These are phyloP conservation scores for Bacidia rubella DNA, from an alignment of 495 filamentous ascomycete species.

Conservation along the genomic window DNA sequence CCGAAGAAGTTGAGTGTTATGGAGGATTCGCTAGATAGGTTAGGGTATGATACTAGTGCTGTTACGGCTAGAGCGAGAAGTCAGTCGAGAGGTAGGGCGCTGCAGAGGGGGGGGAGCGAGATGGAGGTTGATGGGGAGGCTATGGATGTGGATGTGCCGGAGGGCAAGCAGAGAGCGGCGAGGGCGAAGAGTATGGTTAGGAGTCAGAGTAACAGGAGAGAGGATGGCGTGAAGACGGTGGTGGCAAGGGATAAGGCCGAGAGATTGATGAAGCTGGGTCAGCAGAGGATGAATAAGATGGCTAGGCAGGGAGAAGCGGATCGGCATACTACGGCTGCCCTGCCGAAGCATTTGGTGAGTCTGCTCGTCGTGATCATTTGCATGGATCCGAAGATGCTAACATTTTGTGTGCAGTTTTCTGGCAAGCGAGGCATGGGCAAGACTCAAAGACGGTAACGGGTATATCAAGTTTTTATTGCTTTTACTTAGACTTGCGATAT, in stretches of 20 bases:
- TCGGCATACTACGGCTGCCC: conserved; percentile 66
- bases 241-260: conserved; percentile 63
- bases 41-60: conserved; percentile 72
- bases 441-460: too few relatives aligned
- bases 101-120: conserved; percentile 22
- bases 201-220: conserved; percentile 65
- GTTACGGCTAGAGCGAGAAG: conserved; percentile 57
- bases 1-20: conserved; percentile 70
- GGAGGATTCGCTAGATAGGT: conserved; percentile 65
- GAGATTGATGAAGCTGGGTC: conserved; percentile 68
- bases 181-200: conserved; percentile 67
- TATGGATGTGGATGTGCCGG: conserved; percentile 70
- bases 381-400: too few relatives aligned
- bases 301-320: conserved; percentile 92
- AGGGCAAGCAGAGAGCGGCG: conserved; percentile 43
- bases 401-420: conserved; percentile 29
- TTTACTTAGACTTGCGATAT: too few relatives aligned
- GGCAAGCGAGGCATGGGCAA: conserved; percentile 46
- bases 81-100: conserved; percentile 56
- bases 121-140: conserved; percentile 30
- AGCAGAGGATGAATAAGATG: conserved; percentile 98
- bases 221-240: conserved; percentile 58
- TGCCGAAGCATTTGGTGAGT: conserved; percentile 87
- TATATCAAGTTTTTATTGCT: too few relatives aligned
- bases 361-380: too few relatives aligned